Evolutionary conservation across 192 early-diverging fungal species (phyloP).

Genomic region (Funneliformis mosseae): DNA sequence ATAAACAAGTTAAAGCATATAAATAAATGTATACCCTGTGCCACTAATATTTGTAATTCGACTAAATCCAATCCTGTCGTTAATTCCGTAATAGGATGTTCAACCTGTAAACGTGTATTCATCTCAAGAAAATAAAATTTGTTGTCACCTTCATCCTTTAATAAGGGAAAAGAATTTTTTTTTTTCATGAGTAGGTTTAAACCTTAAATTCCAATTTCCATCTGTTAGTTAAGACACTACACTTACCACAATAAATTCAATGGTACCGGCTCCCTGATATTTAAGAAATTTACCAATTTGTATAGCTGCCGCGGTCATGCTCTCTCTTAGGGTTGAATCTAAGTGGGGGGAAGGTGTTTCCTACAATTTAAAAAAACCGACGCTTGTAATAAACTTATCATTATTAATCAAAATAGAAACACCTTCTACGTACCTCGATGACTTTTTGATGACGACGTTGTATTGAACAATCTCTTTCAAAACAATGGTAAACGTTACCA

Average conservation of each 20-base stretch:
- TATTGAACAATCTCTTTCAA: slow-evolving; percentile 87
- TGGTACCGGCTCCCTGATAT: slow-evolving; percentile 74
- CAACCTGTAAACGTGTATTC: slow-evolving; percentile 81
- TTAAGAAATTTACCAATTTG: slow-evolving; percentile 70
- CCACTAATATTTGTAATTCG: slow-evolving; percentile 91
- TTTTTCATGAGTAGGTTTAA: too few relatives aligned
- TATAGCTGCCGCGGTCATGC: slow-evolving; percentile 77
- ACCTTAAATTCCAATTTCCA: neutral
- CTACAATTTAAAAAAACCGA: slow-evolving; percentile 43
- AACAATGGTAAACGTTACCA: slow-evolving; percentile 79
- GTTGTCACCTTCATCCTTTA: slow-evolving; percentile 58
- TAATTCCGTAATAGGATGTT: slow-evolving; percentile 80
- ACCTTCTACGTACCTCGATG: neutral
- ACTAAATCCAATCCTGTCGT: slow-evolving; percentile 89
- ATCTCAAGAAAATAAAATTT: slow-evolving; percentile 84
- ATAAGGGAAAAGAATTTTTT: too few relatives aligned
- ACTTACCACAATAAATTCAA: slow-evolving; percentile 61
- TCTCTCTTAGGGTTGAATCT: slow-evolving; percentile 58
- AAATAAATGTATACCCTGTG: slow-evolving; percentile 35
- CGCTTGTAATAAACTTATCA: neutral
- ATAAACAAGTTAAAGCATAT: too few relatives aligned
- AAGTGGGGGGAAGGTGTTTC: slow-evolving; percentile 77
- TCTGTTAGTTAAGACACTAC: neutral
- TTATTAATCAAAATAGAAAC: neutral
- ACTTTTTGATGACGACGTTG: slow-evolving; percentile 77